phyloP scores from a whole-genome alignment of 148 eudicot genomes.

The Rhododendron griersonianum region DNA sequence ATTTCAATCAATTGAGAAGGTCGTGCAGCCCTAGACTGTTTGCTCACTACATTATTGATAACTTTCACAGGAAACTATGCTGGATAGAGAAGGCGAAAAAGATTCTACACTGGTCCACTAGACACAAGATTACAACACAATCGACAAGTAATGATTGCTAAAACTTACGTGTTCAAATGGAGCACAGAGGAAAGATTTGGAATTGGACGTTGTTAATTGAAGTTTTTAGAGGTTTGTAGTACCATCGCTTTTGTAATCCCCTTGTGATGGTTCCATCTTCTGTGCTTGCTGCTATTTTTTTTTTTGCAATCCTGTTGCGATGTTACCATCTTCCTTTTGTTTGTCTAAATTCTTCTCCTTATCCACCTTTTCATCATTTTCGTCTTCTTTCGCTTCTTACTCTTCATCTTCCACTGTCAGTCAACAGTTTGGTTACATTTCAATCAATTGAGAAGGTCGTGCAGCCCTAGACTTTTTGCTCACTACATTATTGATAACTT shows the following conservation, averaged over 20 bases:
- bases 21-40: not conserved
- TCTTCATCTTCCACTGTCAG: not conserved
- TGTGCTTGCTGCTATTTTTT: too few relatives aligned
- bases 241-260: not conserved
- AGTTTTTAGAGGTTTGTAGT: not conserved
- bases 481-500: not conserved
- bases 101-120: not conserved
- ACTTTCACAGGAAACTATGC: not conserved
- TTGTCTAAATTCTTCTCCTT: too few relatives aligned
- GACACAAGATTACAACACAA: not conserved
- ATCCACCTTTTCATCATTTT: not conserved
- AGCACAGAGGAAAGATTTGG: not conserved
- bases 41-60: not conserved
- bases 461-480: not conserved
- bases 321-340: too few relatives aligned
- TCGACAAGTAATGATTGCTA: not conserved
- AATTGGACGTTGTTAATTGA: not conserved
- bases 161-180: not conserved
- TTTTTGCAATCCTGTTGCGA: too few relatives aligned
- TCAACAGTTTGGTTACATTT: not conserved
- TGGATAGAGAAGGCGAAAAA: not conserved
- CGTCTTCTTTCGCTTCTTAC: not conserved
- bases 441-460: not conserved
- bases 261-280: too few relatives aligned
- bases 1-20: not conserved